Base-by-base conservation (phyloP, 106 monocot genomes). In the Amphibolis antarctica region DNA sequence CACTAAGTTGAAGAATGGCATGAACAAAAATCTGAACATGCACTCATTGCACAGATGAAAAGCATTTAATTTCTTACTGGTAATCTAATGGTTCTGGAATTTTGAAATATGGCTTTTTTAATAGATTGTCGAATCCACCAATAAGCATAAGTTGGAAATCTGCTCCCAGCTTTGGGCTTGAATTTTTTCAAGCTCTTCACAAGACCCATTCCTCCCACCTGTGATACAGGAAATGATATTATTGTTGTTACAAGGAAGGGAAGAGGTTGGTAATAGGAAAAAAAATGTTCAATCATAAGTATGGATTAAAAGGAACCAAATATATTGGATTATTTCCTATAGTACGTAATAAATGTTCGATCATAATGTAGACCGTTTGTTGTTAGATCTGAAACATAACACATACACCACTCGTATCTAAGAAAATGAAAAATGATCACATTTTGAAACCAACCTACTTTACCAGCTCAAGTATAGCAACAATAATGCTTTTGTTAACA, bases 41-140 rank as follows among this genome's bases (percentile, higher is more conserved):
- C 2, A 36, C 7, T 36, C 36, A 36, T 4, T 36, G 2, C 7
- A 4, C 36, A 36, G 36, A 36, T 36, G 36, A 36, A 36, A 36
- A 36, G 36, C 36, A 2, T 36, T 36, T 9, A 55, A 19, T 0
- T 55, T 28, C 46, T 49, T 84, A 94, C 89, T 19, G 89, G 94
- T 70, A 94, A 74, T 3, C 89, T 86, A 47, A 94, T 83, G 53
- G 76, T 77, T 63, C 94, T 71, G 28, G 94, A 89, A 59, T 89
- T 75, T 62, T 84, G 81, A 76, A 86, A 88, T 58, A 89, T 94
- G 45, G 94, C 76, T 57, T 89, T 94, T 69, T 77, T 81, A 23
- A 94, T 86, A 24, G 85, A 94, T 56, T 89, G 89, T 28, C 86
- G 71, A 52, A 94, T 86, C 94, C 94, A 94, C 89, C 89, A 89